These are phyloP conservation scores for Neurospora sp. DNA, from an alignment of 2,329 filamentous ascomycete genomes.

Conservation along the genomic window DNA sequence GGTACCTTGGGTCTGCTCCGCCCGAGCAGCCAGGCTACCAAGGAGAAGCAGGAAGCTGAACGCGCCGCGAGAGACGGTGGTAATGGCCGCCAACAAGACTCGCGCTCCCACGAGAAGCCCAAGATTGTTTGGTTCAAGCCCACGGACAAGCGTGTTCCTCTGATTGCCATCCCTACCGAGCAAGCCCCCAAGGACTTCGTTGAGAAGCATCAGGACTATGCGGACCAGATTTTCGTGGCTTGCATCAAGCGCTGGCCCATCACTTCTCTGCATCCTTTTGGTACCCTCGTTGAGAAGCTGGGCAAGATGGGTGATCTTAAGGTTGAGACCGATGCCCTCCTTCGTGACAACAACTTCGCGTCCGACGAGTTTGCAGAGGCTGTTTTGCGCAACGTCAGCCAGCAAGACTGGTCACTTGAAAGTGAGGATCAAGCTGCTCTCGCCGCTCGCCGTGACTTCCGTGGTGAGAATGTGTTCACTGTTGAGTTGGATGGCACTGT, in stretches of 20 bases:
- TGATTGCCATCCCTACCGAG: constrained; percentile 97
- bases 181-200: constrained; percentile 97
- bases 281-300: constrained; percentile 92
- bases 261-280: constrained; percentile 97
- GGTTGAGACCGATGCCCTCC: constrained; percentile 92
- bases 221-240: constrained; percentile 94
- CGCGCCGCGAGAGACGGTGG: constrained; percentile 79
- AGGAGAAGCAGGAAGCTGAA: constrained; percentile 98
- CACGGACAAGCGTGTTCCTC: constrained; percentile 93
- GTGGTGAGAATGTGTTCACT: constrained; percentile 79
- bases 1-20: constrained; percentile 88
- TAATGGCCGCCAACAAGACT: constrained; percentile 61
- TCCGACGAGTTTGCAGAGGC: constrained; percentile 97
- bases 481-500: constrained; percentile 82
- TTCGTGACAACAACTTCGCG: constrained; percentile 97
- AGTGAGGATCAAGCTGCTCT: constrained; percentile 72
- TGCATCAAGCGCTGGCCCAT: constrained; percentile 99
- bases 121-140: constrained; percentile 99
- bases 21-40: constrained; percentile 95
- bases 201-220: constrained; percentile 95
- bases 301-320: constrained; percentile 96
- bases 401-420: constrained; percentile 81
- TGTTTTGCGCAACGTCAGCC: constrained; percentile 83
- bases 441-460: constrained; percentile 77
- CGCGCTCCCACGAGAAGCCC: constrained; percentile 86